Conservation (phyloP, 768 basidiomycete species). For the Kondoa malvinella region DNA sequence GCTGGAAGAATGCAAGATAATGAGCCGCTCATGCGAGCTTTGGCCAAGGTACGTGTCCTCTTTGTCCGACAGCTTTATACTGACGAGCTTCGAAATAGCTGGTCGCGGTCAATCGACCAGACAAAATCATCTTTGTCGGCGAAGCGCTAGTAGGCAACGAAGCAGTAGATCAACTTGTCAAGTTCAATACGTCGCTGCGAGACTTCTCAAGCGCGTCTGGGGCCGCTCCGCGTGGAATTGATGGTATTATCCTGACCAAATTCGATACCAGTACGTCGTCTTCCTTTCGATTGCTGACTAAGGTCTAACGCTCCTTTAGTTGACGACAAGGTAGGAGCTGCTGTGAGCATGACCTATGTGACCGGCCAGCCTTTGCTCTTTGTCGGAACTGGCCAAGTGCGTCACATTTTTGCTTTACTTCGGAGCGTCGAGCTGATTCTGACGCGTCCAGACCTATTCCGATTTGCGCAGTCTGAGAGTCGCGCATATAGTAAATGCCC, state of each 20-base stretch:
- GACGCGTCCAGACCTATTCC: slow-evolving; percentile 67
- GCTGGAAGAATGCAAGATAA: slow-evolving; percentile 99
- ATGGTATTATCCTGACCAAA: slow-evolving; percentile 95
- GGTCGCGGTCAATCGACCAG: slow-evolving; percentile 79
- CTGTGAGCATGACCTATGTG: slow-evolving; percentile 96
- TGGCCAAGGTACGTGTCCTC: slow-evolving; percentile 70
- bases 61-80: slow-evolving; percentile 7
- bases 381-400: slow-evolving; percentile 78
- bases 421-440: not conserved
- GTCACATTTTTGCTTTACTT: not conserved
- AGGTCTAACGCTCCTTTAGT: slow-evolving; percentile 6
- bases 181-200: slow-evolving; percentile 82
- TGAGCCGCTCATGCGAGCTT: slow-evolving; percentile 93
- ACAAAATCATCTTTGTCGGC: slow-evolving; percentile 95
- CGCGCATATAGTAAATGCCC: slow-evolving; percentile 79
- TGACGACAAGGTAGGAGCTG: slow-evolving; percentile 70
- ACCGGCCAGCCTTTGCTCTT: slow-evolving; percentile 97
- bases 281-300: not conserved
- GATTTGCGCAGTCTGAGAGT: slow-evolving; percentile 82
- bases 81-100: slow-evolving; percentile 39
- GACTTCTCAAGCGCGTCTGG: slow-evolving; percentile 67
- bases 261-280: slow-evolving; percentile 79
- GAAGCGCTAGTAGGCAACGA: slow-evolving; percentile 97
- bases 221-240: slow-evolving; percentile 70
- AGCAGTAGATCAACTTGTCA: slow-evolving; percentile 90